Base-by-base conservation (phyloP, 2,329 filamentous ascomycete genomes). In the Neonectria coccinea region DNA sequence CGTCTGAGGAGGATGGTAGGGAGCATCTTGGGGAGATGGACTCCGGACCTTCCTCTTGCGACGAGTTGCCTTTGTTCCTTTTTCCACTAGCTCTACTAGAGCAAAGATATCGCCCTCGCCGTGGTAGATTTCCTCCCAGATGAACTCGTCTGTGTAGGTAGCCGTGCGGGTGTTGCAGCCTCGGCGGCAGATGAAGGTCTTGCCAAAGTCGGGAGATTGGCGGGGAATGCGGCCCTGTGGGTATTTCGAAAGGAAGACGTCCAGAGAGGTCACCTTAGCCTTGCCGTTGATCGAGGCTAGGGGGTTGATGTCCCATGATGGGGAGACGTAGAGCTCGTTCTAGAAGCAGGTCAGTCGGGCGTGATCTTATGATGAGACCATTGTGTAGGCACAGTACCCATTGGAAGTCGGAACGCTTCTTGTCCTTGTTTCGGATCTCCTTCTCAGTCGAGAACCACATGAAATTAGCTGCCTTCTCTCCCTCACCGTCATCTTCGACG, bases 361-460 rank as follows among this genome's bases (percentile, higher is more conserved):
- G 29, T 31, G n/a, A 4, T 47, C 20, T 48, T 14, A 29, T 41
- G 18, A 53, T 51, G 55, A n/a, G 20, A 10, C 18, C 14, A 31
- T 52, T 44, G 27, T 20, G 16, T 5, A 33, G 10, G 8, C 7
- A 72, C 81, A 62, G 53, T 81, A 92, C 89, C 75, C 88, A 88
- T 56, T 97, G 78, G 64, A 88, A 93, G 79, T 99, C 96, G 12
- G 83, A 86, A 74, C 93, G 85, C 81, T 96, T 97, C 80, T 92
- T 95, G 62, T 89, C 87, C 75, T 90, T 91, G 73, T 92, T 96
- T 29, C 91, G 88, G 65, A 97, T 93, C 79, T 98, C 95, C 74
- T 91, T 92, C 73, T 97, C 92, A 0, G 92, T 93, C 0, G 92
- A 94, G 76, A 99, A 97, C 96, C 96, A 99, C 86, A 97, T 91